These are phyloP conservation scores for Panellus pusillus DNA, from an alignment of 768 basidiomycete species.

Conservation along the genomic window DNA sequence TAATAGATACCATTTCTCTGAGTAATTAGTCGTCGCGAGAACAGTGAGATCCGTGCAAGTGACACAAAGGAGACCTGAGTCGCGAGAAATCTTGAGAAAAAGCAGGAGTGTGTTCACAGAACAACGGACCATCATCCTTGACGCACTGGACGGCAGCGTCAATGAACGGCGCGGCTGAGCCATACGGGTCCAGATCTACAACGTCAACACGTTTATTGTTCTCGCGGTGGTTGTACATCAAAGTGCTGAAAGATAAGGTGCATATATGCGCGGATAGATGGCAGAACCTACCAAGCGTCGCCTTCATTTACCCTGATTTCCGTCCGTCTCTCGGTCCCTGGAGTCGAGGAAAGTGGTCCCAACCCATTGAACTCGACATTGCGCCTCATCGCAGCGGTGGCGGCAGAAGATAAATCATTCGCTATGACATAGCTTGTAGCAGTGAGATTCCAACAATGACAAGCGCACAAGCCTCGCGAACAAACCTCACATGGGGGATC, in stretches of 20 bases:
- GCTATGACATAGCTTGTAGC: constrained; percentile 82
- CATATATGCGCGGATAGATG: constrained; percentile 1
- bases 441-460: constrained; percentile 11
- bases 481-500: constrained; percentile 86
- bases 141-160: constrained; percentile 91
- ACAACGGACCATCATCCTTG: constrained; percentile 76
- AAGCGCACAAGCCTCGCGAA: neutral
- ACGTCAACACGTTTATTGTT: constrained; percentile 80
- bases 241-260: constrained; percentile 47
- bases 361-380: constrained; percentile 86
- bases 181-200: constrained; percentile 98
- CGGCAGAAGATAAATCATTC: constrained; percentile 86
- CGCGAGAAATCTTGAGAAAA: neutral
- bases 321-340: constrained; percentile 24
- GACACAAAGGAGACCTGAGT: constrained; percentile 81
- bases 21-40: constrained; percentile 89
- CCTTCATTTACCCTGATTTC: constrained; percentile 87
- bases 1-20: constrained; percentile 87
- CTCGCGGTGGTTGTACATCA: constrained; percentile 88
- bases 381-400: constrained; percentile 80
- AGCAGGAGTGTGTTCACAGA: neutral
- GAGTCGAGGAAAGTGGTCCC: constrained; percentile 30
- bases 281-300: constrained; percentile 77
- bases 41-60: constrained; percentile 97
- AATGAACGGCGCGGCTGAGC: constrained; percentile 95